Evolutionary conservation across 148 eudicot species (phyloP), one percentile per base, ranked within the genome.

Genomic region (Vaccinium darrowii): DNA sequence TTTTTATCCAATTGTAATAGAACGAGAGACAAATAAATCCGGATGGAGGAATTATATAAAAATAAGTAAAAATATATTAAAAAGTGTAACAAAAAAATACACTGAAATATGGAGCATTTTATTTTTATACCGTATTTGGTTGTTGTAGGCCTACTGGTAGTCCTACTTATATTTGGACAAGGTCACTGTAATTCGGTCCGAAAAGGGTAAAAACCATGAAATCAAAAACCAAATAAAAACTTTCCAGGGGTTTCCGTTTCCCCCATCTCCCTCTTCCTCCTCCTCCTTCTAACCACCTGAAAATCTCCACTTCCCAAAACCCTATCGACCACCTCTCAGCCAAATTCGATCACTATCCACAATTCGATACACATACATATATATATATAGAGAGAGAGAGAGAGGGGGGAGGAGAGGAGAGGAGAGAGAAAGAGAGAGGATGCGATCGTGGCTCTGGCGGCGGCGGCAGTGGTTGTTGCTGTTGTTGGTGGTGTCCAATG

Each of bases 361-460:
- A 75, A 73, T 11, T 73, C 50, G 10, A 73, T 73, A 23, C 14
- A 23, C 3, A 65, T 1, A 69, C 15, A 30, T 8, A 63, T 1
- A 54, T 13, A 12, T 0, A 8, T 5, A 67, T 72, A 53, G 23
- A 75, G 21, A 75, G 53, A 77, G 51, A 71, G 50, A 52, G 82
- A 43, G 75, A 39, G 63, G 67, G 1, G 36, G 3, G 36, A 2
- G 71, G 33, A 36, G 75, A 43, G 75, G 47, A 81, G 52, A 60
- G 72, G 63, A 57, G 57, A 78, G 81, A 74, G 79, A 56, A 3
- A 76, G n/a, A 39, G 78, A 30, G 88, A 60, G 67, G 91, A 90
- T 90, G 92, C 91, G 88, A 90, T 86, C 83, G 79, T 39, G 72
- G 71, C 47, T 63, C 52, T 8, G 84, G 76, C 21, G 77, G 88